These are phyloP conservation scores for Mesotaenium endlicherianum DNA, from an alignment of 139 green algal genomes.

Conservation along the genomic window DNA sequence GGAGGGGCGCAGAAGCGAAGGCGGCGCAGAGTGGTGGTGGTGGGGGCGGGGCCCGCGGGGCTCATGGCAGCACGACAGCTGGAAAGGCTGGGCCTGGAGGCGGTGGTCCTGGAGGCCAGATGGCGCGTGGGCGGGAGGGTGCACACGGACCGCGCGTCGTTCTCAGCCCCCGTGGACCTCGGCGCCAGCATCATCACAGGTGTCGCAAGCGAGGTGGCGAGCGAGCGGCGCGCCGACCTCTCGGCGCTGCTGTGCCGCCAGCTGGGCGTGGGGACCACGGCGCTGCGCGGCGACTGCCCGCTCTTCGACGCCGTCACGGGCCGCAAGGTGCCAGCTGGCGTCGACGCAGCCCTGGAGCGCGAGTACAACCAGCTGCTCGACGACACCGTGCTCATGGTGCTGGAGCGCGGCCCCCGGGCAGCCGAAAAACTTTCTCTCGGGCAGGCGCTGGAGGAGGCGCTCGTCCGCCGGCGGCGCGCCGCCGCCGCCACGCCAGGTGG, in stretches of 20 bases:
- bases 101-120: conserved; percentile 77
- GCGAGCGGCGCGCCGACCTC: conserved; percentile 12
- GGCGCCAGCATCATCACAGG: conserved; percentile 85
- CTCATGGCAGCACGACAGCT: conserved; percentile 26
- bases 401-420: conserved; percentile 11
- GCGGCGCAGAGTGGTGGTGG: conserved; percentile 23
- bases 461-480: not conserved
- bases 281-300: conserved; percentile 59
- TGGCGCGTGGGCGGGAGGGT: conserved; percentile 78
- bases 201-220: conserved; percentile 25
- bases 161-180: conserved; percentile 76
- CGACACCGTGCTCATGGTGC: conserved; percentile 44
- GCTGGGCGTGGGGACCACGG: conserved; percentile 59
- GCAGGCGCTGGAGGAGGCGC: conserved; percentile 31
- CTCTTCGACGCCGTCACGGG: conserved; percentile 67
- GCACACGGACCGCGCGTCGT: conserved; percentile 60
- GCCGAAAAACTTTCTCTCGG: conserved; percentile 18
- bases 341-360: conserved; percentile 58
- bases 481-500: not conserved
- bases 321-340: conserved; percentile 33
- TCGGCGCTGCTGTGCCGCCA: conserved; percentile 33
- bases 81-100: conserved; percentile 5
- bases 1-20: not conserved
- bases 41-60: conserved; percentile 40
- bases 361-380: conserved; percentile 71